Base-by-base conservation (phyloP, 2,329 filamentous ascomycete genomes). In the Colletotrichum sp. region DNA sequence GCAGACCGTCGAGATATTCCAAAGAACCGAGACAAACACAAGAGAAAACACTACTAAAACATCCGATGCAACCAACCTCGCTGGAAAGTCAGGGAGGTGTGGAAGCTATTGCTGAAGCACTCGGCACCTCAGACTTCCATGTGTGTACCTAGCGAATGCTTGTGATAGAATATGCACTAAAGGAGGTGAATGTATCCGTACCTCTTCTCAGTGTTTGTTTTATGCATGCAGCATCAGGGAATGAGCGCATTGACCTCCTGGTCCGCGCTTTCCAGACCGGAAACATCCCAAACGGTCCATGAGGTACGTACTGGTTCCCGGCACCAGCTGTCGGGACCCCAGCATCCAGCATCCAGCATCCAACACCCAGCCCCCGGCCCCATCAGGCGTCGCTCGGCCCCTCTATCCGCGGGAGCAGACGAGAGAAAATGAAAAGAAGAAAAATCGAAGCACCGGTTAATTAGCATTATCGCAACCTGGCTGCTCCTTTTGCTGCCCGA, bases 331-430 rank as follows among this genome's bases (percentile, higher is more conserved):
- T 24, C 34, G 34, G 16, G n/a, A 62, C 34, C 52, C 55, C 28
- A 21, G 34, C 67, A 7, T 14, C 62, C 30, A n/a, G 26, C 32
- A 12, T 13, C 61, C 28, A 18, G 16, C 30, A 38, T 24, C 55
- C 28, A n/a, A 14, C 67, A 13, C 8, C 62, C 30, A n/a, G 28
- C 30, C 14, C 7, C 34, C 59, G 13, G 55, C 30, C n/a, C 59
- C 21, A 32, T 48, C 16, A 65, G 24, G 24, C 36, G 13, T 38
- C 24, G 43, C 18, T 28, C 55, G 55, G 21, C 70, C 70, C 55
- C 70, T 64, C 63, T 13, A 32, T 18, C 59, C 28, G 24, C 55
- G 70, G 70, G 64, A 68, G 70, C 64, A 73, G 36, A 73, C 64
- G 64, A 73, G 71, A 30, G 63, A 62, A 72, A 32, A 18, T 26